Evolutionary conservation across 2,329 filamentous ascomycete species (phyloP).

Genomic region (Fusarium hostae): DNA sequence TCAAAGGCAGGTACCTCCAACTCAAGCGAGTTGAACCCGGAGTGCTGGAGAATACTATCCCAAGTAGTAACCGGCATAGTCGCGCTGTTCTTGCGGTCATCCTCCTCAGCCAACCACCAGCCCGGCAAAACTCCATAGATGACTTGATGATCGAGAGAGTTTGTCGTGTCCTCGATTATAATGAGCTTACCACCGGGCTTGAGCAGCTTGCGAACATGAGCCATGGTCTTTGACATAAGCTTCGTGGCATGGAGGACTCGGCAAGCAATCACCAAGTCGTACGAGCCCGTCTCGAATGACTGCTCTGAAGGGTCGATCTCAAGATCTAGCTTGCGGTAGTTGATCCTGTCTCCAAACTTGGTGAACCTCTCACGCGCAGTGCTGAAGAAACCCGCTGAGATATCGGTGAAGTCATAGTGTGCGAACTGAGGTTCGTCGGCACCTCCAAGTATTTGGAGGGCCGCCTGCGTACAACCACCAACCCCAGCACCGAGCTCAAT

Average conservation of each 20-base stretch:
- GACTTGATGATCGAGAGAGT: background rate
- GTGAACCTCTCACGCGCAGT: background rate
- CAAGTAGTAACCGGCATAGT: background rate
- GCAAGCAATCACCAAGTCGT: background rate
- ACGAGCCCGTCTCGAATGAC: background rate
- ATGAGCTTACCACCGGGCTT: background rate
- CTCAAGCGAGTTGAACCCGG: background rate
- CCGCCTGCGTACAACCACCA: background rate
- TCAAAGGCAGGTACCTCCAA: no score
- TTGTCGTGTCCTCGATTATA: background rate
- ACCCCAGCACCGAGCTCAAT: background rate
- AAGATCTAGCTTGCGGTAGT: background rate
- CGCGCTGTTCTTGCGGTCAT: background rate
- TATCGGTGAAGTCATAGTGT: background rate
- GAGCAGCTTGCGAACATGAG: background rate
- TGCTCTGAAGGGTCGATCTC: background rate
- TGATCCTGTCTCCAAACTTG: background rate
- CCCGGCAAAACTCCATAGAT: background rate
- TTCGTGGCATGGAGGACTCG: background rate
- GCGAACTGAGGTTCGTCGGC: background rate
- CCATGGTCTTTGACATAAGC: background rate
- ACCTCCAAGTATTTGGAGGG: background rate
- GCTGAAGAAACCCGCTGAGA: background rate
- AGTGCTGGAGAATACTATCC: background rate
- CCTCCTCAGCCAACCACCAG: background rate